Conservation (phyloP, 345 rosid genomes). For the Linum trigynum region DNA sequence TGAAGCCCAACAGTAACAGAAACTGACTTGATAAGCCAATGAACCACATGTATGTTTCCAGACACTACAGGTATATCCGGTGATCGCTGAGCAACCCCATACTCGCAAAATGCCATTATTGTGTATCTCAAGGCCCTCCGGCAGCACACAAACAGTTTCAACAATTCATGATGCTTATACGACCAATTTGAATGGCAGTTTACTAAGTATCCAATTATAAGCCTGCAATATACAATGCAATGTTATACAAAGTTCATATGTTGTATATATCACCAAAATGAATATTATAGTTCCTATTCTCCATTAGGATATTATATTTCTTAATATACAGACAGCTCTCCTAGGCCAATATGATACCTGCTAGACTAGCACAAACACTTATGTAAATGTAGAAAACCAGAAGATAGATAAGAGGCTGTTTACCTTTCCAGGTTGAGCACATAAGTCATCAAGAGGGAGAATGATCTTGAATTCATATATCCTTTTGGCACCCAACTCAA, state of each 20-base stretch:
- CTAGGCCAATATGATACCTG: not conserved
- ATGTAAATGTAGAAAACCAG: not conserved
- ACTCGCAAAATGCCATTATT: conserved; percentile 37
- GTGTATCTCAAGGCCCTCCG: conserved; percentile 62
- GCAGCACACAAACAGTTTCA: conserved; percentile 54
- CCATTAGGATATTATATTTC: not conserved
- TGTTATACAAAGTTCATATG: conserved; percentile 7
- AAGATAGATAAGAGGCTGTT: conserved; percentile 8
- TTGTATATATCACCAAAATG: conserved; percentile 3
- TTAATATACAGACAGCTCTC: not conserved
- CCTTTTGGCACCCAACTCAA: conserved; percentile 74
- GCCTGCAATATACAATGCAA: conserved; percentile 30
- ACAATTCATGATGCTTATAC: conserved; percentile 28
- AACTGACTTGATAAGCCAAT: conserved; percentile 74
- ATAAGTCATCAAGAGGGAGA: conserved; percentile 37
- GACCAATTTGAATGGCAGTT: conserved; percentile 24
- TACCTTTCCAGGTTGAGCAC: conserved; percentile 77
- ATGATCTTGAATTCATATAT: conserved; percentile 46
- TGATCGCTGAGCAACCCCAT: conserved; percentile 27
- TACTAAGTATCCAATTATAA: conserved; percentile 29
- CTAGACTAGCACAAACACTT: not conserved
- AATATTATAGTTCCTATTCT: not conserved
- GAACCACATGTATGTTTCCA: conserved; percentile 34
- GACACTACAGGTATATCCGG: conserved; percentile 28
- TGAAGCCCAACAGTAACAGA: conserved; percentile 30